Conservation (phyloP, 2,329 filamentous ascomycete species). For the Onygenales sp. region DNA sequence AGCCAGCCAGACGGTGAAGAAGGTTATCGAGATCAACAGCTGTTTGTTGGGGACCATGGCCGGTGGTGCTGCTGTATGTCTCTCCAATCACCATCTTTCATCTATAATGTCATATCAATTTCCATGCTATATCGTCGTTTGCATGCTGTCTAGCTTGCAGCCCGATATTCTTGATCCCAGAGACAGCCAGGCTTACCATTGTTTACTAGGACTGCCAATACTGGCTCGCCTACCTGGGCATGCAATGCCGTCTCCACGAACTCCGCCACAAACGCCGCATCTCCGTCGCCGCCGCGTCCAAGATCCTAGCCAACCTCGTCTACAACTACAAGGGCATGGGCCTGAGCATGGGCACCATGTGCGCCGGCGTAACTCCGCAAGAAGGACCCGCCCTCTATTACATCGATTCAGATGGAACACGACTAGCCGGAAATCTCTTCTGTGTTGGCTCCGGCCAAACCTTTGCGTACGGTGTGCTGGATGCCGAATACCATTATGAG, state of each 20-base stretch:
- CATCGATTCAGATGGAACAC: constrained; percentile 93
- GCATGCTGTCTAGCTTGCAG: background rate
- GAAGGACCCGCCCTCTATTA: constrained; percentile 97
- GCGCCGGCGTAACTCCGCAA: constrained; percentile 84
- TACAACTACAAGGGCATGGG: constrained; percentile 99
- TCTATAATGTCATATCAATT: background rate
- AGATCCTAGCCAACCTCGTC: constrained; percentile 96
- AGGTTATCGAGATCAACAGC: constrained; percentile 98
- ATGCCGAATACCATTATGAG: constrained; percentile 90
- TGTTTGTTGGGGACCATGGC: constrained; percentile 95
- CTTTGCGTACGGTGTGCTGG: constrained; percentile 95
- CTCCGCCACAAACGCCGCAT: constrained; percentile 98
- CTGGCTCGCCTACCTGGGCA: constrained; percentile 97
- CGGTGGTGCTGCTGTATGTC: constrained; percentile 76
- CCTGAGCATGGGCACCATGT: constrained; percentile 98
- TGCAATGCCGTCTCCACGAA: constrained; percentile 98
- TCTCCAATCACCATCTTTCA: background rate
- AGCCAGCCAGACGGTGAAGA: constrained; percentile 98
- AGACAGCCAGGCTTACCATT: too few relatives aligned
- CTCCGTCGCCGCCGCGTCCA: constrained; percentile 90
- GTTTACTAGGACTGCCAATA: constrained; percentile 82
- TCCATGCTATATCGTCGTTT: background rate
- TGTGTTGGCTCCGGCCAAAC: constrained; percentile 98
- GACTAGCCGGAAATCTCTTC: constrained; percentile 88
- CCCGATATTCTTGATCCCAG: too few relatives aligned